Evolutionary conservation across 129 eudicot genomes (phyloP), one percentile per base, ranked within the genome.

Genomic region (Pittosporum tobira): DNA sequence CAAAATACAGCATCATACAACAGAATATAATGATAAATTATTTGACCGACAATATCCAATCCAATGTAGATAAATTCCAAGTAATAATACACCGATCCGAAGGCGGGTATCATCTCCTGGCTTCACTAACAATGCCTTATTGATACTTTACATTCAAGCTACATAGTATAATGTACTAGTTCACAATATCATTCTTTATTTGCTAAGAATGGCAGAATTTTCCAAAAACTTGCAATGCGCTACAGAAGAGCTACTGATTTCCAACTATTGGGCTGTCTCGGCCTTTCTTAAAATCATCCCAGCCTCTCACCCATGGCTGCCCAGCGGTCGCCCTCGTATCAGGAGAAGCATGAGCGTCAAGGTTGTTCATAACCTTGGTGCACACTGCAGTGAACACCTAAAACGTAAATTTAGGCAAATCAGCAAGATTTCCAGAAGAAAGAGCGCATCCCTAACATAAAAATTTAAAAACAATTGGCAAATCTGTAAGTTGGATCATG

Each of bases 221-320:
- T 29, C 44, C n/a, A 6, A 12, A n/a, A 47, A 23, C 51, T 47
- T 19, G 24, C 22, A 38, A n/a, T n/a, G n/a, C n/a, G 57, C 57
- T 26, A 49, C 10, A 31, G n/a, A 68, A 48, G 49, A 71, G n/a
- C 82, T 83, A 91, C 91, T 91, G 99, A 63, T 91, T 91, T 50
- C 99, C 99, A 2, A 82, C 66, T 6, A 76, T 44, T 12, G 99
- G 99, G 63, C 87, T 67, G 68, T 83, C 99, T 23, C 84, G 85
- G 4, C 95, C 94, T 61, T 76, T 87, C 77, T 91, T 87, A 62
- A 86, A 75, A 67, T 91, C 99, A 66, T 91, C 96, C 99, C 99
- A 91, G 53, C 99, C 99, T 70, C 99, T 79, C 40, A 91, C 99
- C 99, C 99, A 91, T 25, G 88, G 73, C 48, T 87, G 78, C 5